Base-by-base conservation (phyloP, 805 yeast genomes). In the Kazachstania taianensis region DNA sequence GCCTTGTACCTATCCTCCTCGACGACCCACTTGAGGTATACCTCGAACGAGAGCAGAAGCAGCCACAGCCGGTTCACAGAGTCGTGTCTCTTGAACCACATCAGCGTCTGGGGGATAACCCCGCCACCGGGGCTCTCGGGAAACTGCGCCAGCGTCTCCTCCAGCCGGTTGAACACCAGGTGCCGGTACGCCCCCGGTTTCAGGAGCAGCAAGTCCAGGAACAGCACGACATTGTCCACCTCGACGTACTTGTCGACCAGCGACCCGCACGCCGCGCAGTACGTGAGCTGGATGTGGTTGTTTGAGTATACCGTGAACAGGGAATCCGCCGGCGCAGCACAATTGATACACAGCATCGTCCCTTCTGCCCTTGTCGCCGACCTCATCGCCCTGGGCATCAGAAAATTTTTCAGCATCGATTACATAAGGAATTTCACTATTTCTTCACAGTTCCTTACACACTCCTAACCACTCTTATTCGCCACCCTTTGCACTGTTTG, bases 191-290 rank as follows among this genome's bases (percentile, higher is more conserved):
- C 97, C 46, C 81, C 94, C 3, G 92, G 86, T 49, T 87, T 84
- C 46, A 92, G 61, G 9, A 92, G 68, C 36, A 92, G 61, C 30
- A 89, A 67, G 50, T 92, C 97, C 16, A 92, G 77, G 53, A 84
- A 81, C 15, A 89, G 63, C 2, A 92, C 63, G 6, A 89, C 94
- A 38, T 75, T 72, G 55, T 92, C 99, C 44, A 75, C 79, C 55
- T 92, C 99, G 20, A 89, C 78, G 60, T 92, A 92, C 53, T 81
- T 80, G 58, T 92, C 99, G 3, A 86, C 94, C 16, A 81, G 75
- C 34, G 69, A 65, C 20, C 72, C 68, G 55, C 99, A 92, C 20
- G 61, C 55, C 2, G 72, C 61, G 51, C 97, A 92, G 22, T 77
- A 76, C 0, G 94, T 78, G 26, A 85, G 69, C 44, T 81, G 75